phyloP scores from a whole-genome alignment of 192 early-diverging fungal genomes.

The Coemansia erecta region DNA sequence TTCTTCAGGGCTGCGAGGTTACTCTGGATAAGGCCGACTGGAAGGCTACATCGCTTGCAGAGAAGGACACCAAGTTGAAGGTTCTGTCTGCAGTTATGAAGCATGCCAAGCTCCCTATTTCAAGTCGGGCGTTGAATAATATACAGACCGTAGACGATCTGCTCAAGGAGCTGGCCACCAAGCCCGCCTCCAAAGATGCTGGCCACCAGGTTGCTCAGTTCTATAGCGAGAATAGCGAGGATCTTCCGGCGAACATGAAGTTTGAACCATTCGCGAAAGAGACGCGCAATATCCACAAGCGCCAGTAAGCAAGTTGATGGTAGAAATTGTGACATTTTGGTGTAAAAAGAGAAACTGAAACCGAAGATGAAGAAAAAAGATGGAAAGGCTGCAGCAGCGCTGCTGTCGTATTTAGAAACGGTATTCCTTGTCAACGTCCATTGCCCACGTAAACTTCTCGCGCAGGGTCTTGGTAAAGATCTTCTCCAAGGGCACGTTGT shows the following conservation, averaged over 20 bases:
- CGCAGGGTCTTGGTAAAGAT: slow-evolving; percentile 87
- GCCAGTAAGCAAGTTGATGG: slow-evolving; percentile 18
- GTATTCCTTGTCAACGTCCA: slow-evolving; percentile 69
- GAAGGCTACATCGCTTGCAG: slow-evolving; percentile 32
- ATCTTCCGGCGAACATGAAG: slow-evolving; percentile 50
- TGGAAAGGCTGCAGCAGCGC: background rate
- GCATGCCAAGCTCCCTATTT: slow-evolving; percentile 25
- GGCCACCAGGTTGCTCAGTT: slow-evolving; percentile 45
- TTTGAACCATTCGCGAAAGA: slow-evolving; percentile 45
- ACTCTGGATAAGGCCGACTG: slow-evolving; percentile 21
- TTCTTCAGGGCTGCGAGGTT: slow-evolving; percentile 17
- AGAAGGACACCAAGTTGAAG: slow-evolving; percentile 32
- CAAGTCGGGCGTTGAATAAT: slow-evolving; percentile 45
- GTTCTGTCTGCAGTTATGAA: slow-evolving; percentile 41
- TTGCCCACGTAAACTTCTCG: slow-evolving; percentile 97
- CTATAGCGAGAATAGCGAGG: slow-evolving; percentile 16
- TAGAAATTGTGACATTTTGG: background rate
- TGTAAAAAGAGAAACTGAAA: background rate
- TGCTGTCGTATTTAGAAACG: slow-evolving; percentile 32
- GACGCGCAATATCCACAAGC: slow-evolving; percentile 40
- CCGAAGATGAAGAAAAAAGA: background rate
- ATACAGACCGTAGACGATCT: slow-evolving; percentile 42
- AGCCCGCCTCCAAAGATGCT: slow-evolving; percentile 35
- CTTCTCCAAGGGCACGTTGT: slow-evolving; percentile 87
- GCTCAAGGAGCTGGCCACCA: slow-evolving; percentile 26